These are phyloP conservation scores for Candida sojae DNA, from an alignment of 1,139 yeast genomes.

Conservation along the genomic window DNA sequence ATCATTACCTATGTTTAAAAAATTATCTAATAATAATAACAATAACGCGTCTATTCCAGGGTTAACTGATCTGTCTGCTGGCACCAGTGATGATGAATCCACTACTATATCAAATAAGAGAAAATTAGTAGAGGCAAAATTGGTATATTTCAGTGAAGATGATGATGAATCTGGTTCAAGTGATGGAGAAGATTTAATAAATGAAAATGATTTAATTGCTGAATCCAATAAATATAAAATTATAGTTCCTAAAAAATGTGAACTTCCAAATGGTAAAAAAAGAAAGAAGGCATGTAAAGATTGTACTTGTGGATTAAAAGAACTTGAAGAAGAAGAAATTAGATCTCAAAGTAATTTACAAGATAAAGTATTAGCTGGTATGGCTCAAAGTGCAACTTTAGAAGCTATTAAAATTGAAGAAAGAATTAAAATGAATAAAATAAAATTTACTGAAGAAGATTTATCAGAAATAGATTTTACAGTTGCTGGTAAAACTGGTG, in stretches of 20 bases:
- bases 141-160: conserved; percentile 51
- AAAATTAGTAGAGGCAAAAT: conserved; percentile 48
- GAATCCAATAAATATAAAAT: conserved; percentile 31
- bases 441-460: conserved; percentile 66
- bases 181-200: conserved; percentile 35
- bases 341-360: conserved; percentile 50
- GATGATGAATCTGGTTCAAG: conserved; percentile 35
- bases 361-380: conserved; percentile 42
- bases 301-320: conserved; percentile 95
- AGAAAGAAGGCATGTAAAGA: conserved; percentile 93
- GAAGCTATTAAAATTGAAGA: conserved; percentile 59
- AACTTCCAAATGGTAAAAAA: conserved; percentile 56
- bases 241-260: conserved; percentile 52
- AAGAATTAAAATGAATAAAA: conserved; percentile 37
- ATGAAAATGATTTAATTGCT: conserved; percentile 45
- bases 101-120: conserved; percentile 37
- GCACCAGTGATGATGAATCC: conserved; percentile 29
- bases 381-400: conserved; percentile 54
- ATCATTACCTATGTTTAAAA: conserved; percentile 29
- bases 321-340: conserved; percentile 63
- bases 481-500: conserved; percentile 90
- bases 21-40: conserved; percentile 14
- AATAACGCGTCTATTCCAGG: conserved; percentile 18
- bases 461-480: conserved; percentile 91
- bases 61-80: conserved; percentile 46